Evolutionary conservation across 768 basidiomycete genomes (phyloP).

Genomic region (Dendrothele bispora): DNA sequence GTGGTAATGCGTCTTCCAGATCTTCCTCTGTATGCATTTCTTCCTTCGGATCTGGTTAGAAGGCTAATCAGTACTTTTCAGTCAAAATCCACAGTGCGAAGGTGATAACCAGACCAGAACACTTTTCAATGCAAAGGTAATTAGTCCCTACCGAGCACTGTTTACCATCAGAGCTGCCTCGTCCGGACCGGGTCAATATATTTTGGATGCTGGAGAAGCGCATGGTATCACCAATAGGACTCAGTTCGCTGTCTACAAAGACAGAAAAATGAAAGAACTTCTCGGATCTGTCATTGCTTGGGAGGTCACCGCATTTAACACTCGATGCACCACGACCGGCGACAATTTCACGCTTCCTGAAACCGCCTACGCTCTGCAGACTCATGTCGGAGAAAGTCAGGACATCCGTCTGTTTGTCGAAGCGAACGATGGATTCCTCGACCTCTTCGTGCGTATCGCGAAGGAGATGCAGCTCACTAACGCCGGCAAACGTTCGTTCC

Average conservation of each 20-base stretch:
- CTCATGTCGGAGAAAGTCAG: background rate
- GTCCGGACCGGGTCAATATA: conserved; percentile 3
- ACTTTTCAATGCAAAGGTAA: conserved; percentile 21
- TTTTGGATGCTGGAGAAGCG: conserved; percentile 21
- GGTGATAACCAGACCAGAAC: conserved; percentile 17
- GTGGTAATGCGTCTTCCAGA: conserved; percentile 17
- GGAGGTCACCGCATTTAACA: too few species aligned
- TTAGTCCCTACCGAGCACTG: conserved; percentile 7
- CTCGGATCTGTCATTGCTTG: background rate
- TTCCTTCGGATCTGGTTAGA: background rate
- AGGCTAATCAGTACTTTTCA: background rate
- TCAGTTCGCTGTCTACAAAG: conserved; percentile 18
- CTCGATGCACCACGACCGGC: background rate
- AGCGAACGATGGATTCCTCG: background rate
- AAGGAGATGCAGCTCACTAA: background rate
- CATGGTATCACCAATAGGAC: conserved; percentile 21
- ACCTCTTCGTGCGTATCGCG: background rate
- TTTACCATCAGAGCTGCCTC: background rate
- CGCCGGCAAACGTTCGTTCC: background rate
- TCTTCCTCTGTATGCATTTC: conserved; percentile 7
- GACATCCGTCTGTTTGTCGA: background rate
- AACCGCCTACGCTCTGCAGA: background rate
- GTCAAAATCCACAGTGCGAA: conserved; percentile 27
- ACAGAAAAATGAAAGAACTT: background rate
- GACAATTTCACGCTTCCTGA: background rate